Conservation (phyloP, 192 early-diverging fungal species). For the Lunasporangiospora selenospora region DNA sequence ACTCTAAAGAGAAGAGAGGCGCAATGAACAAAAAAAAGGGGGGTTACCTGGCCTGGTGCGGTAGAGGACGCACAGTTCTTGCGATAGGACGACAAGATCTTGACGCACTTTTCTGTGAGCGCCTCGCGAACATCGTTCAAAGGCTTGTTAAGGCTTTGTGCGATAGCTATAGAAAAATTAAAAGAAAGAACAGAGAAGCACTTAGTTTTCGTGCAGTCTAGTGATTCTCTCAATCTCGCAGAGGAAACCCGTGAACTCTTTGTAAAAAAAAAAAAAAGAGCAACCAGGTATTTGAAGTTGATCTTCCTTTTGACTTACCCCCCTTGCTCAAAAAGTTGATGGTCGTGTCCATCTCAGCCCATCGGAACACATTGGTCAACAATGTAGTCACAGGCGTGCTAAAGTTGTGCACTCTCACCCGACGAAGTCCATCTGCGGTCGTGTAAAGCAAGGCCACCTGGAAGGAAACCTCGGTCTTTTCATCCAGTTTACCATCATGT, state of each 20-base stretch:
- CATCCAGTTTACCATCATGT: slow-evolving; percentile 88
- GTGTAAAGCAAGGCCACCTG: slow-evolving; percentile 97
- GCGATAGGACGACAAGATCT: slow-evolving; percentile 89
- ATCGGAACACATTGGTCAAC: slow-evolving; percentile 85
- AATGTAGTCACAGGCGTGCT: slow-evolving; percentile 75
- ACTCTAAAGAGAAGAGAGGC: slow-evolving; percentile 4
- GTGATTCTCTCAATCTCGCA: too few species aligned
- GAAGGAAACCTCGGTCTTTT: slow-evolving; percentile 81
- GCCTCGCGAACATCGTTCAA: slow-evolving; percentile 81
- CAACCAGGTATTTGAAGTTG: too few species aligned
- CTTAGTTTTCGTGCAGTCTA: too few species aligned
- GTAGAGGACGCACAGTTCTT: slow-evolving; percentile 89
- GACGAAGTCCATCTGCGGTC: slow-evolving; percentile 82
- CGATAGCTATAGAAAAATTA: slow-evolving; percentile 63
- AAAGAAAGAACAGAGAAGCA: too few species aligned
- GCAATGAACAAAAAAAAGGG: background rate
- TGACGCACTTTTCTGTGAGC: slow-evolving; percentile 87
- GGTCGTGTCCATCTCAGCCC: slow-evolving; percentile 91
- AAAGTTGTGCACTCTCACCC: slow-evolving; percentile 93
- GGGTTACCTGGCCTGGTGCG: slow-evolving; percentile 75
- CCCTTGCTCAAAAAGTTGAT: slow-evolving; percentile 86
- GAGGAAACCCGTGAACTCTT: too few species aligned
- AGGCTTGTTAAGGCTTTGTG: slow-evolving; percentile 72
- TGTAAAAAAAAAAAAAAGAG: too few species aligned
- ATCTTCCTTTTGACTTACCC: slow-evolving; percentile 53